Evolutionary conservation across 441 rosid genomes (phyloP).

Genomic region (Rhodomyrtus psidioides): DNA sequence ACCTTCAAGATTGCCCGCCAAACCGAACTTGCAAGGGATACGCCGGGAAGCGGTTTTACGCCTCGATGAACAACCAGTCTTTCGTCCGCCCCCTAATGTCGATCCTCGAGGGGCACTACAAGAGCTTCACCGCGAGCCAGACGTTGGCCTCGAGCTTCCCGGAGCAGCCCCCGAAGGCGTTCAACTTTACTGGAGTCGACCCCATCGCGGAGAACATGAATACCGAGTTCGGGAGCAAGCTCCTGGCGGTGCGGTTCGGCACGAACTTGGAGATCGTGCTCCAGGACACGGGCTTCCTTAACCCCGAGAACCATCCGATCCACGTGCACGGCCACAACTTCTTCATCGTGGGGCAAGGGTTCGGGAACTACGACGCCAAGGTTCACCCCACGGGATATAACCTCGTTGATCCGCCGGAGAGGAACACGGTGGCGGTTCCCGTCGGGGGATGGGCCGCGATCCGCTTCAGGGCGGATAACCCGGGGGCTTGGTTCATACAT

Average conservation of each 20-base stretch:
- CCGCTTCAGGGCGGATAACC: conserved; percentile 45
- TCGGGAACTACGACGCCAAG: conserved; percentile 36
- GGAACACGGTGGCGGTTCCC: conserved; percentile 53
- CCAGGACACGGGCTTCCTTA: conserved; percentile 44
- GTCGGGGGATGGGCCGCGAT: conserved; percentile 57
- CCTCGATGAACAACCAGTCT: conserved; percentile 57
- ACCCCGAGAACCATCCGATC: conserved; percentile 48
- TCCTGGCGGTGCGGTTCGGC: conserved; percentile 37
- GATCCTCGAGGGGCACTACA: conserved; percentile 31
- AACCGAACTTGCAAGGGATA: conserved; percentile 30
- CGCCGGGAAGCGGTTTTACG: conserved; percentile 30
- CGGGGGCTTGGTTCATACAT: conserved; percentile 60
- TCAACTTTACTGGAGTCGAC: conserved; percentile 39
- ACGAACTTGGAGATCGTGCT: conserved; percentile 44
- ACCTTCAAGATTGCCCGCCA: conserved; percentile 40
- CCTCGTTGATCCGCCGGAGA: conserved; percentile 54
- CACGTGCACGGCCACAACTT: conserved; percentile 65
- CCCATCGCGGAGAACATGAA: conserved; percentile 37
- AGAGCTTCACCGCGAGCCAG: conserved; percentile 5
- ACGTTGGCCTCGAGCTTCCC: conserved; percentile 31
- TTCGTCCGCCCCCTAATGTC: conserved; percentile 35
- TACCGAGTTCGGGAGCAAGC: conserved; percentile 33
- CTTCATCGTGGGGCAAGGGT: conserved; percentile 47
- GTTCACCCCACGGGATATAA: conserved; percentile 29
- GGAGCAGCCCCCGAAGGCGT: conserved; percentile 28